These are phyloP conservation scores for Vicia faba DNA, from an alignment of 306 rosid genomes.

Conservation along the genomic window DNA sequence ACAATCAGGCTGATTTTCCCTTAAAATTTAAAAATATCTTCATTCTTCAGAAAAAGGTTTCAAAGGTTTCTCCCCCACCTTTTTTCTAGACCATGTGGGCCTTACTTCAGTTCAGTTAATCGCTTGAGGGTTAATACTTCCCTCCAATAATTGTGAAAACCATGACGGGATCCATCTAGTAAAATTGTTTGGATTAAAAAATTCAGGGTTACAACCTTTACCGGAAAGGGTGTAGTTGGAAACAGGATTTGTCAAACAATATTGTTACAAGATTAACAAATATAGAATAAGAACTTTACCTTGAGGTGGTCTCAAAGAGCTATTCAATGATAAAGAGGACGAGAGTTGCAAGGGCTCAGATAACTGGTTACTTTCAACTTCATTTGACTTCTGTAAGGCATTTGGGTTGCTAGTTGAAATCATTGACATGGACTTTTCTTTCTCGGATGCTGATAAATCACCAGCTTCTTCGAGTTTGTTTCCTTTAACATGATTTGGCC, in stretches of 20 bases:
- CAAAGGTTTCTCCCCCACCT: constrained; percentile 14
- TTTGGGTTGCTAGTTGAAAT: constrained; percentile 34
- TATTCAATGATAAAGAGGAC: constrained; percentile 39
- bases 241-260: constrained; percentile 15
- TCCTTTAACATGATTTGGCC: constrained; percentile 44
- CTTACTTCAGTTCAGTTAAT: constrained; percentile 1
- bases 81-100: constrained; percentile 13
- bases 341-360: constrained; percentile 39
- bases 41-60: constrained; percentile 4
- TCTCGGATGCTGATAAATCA: constrained; percentile 47
- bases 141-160: not conserved
- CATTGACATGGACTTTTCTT: constrained; percentile 37
- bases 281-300: constrained; percentile 38
- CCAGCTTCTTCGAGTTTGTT: constrained; percentile 36
- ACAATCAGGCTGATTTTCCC: constrained; percentile 17
- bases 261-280: constrained; percentile 23
- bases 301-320: constrained; percentile 39
- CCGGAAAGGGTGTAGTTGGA: constrained; percentile 3
- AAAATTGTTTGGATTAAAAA: constrained; percentile 24
- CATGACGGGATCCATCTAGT: not conserved
- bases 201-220: constrained; percentile 11
- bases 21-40: constrained; percentile 3
- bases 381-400: constrained; percentile 38
- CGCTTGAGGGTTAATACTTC: constrained; percentile 7
- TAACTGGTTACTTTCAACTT: constrained; percentile 39